A percentile compares a stretch with the other conserved stretches of the same genome.
phyloP scores from a whole-genome alignment of 306 rosid species.

The Vigna unguiculata region DNA sequence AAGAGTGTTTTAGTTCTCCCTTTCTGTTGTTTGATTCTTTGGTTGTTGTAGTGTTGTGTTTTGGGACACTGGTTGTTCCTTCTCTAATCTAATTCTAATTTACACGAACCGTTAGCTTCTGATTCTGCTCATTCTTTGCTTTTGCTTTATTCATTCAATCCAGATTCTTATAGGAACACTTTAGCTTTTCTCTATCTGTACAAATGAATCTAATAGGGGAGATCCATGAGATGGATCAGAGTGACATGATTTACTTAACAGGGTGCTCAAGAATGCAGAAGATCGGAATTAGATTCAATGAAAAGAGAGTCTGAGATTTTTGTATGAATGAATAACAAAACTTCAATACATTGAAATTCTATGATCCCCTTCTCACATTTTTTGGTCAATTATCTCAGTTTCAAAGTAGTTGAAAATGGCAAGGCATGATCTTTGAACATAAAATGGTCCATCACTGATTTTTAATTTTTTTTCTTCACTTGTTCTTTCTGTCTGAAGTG shows the following conservation, averaged over 20 bases:
- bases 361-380: no score
- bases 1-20: slow-evolving; percentile 81
- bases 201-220: no score
- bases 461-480: background rate
- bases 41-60: slow-evolving; percentile 21
- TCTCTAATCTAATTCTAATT: slow-evolving; percentile 44
- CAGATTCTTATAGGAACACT: background rate
- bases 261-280: background rate
- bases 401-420: background rate
- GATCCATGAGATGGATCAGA: background rate
- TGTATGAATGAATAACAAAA: no score
- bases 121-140: background rate
- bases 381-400: background rate
- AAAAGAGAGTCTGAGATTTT: no score
- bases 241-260: background rate
- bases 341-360: no score
- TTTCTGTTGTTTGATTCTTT: slow-evolving; percentile 35
- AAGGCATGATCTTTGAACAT: background rate
- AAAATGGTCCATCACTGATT: background rate
- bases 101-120: slow-evolving; percentile 17
- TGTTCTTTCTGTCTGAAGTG: background rate
- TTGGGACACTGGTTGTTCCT: slow-evolving; percentile 35
- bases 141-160: background rate
- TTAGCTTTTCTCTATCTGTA: no score
- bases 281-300: no score